Percentiles rank a stretch among this genome's conserved stretches.
Conservation (phyloP, 2,329 filamentous ascomycete genomes). For the Aspergillus costaricaensis region DNA sequence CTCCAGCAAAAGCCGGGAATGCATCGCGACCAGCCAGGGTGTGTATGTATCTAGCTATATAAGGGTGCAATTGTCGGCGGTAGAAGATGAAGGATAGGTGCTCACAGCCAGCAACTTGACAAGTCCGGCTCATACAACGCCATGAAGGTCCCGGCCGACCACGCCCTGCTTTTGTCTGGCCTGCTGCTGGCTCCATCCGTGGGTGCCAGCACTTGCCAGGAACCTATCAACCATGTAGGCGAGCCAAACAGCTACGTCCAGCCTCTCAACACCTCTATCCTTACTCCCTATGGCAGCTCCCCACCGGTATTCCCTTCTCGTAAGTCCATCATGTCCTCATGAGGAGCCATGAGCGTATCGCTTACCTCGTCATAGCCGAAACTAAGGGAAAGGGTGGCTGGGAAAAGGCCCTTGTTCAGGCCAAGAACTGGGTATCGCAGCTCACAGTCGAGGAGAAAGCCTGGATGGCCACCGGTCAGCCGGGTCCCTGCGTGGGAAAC, state of each 20-base stretch:
- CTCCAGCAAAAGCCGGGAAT: background rate
- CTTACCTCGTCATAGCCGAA: constrained; percentile 15
- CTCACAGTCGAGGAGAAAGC: constrained; percentile 30
- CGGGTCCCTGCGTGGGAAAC: constrained; percentile 35
- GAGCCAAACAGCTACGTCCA: constrained; percentile 23
- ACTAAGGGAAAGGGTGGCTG: constrained; percentile 24
- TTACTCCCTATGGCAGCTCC: constrained; percentile 22
- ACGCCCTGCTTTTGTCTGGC: background rate
- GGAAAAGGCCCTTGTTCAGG: constrained; percentile 21
- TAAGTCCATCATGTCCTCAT: constrained; percentile 6
- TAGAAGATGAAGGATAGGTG: background rate
- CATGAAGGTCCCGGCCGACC: constrained; percentile 1
- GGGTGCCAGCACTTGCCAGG: constrained; percentile 1
- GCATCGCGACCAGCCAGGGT: background rate
- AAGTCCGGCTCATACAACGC: background rate
- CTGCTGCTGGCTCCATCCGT: background rate
- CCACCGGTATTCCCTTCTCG: constrained; percentile 23
- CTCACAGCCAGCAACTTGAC: too few relatives aligned
- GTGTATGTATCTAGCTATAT: background rate
- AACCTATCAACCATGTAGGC: background rate
- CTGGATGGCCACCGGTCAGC: constrained; percentile 30
- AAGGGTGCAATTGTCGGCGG: background rate
- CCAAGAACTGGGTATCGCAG: constrained; percentile 20
- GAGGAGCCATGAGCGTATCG: background rate
- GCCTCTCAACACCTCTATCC: constrained; percentile 22